A percentile compares a stretch with the other conserved stretches of the same genome.
Conservation (phyloP, 495 filamentous ascomycete genomes). For the Daldinia decipiens region DNA sequence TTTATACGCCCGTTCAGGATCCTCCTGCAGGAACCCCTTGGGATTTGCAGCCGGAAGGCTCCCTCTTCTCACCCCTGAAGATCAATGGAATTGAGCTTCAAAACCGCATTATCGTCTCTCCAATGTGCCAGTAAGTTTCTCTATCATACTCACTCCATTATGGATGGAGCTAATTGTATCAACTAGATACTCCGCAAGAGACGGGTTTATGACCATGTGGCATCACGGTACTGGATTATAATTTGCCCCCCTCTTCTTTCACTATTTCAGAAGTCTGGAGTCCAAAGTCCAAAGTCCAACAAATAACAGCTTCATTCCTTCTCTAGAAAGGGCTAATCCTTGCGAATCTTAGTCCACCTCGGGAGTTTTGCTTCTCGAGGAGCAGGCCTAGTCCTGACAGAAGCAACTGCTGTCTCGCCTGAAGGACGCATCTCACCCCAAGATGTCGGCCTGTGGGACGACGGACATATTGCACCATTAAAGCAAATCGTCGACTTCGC, state of each 20-base stretch:
- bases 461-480: slow-evolving; percentile 73
- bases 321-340: not conserved
- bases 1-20: slow-evolving; percentile 70
- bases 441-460: slow-evolving; percentile 77
- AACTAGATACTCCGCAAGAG: slow-evolving; percentile 59
- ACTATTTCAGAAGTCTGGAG: not conserved
- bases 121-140: slow-evolving; percentile 71
- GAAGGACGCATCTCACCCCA: slow-evolving; percentile 83
- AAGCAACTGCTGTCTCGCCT: slow-evolving; percentile 75
- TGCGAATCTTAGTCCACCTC: slow-evolving; percentile 47
- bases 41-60: slow-evolving; percentile 66
- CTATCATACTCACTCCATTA: slow-evolving; percentile 63
- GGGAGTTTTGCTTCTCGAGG: slow-evolving; percentile 72
- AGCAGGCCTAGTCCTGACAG: slow-evolving; percentile 73
- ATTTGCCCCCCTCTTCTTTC: not conserved
- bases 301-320: not conserved
- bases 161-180: slow-evolving; percentile 50
- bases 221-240: slow-evolving; percentile 32
- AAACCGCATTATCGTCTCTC: slow-evolving; percentile 69
- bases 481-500: slow-evolving; percentile 72
- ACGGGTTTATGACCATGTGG: slow-evolving; percentile 54
- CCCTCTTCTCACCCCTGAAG: slow-evolving; percentile 60
- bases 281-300: not conserved
- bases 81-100: slow-evolving; percentile 68
- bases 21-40: slow-evolving; percentile 71